These are phyloP conservation scores for Platanthera guangdongensis DNA, from an alignment of 106 monocot genomes.

Conservation along the genomic window DNA sequence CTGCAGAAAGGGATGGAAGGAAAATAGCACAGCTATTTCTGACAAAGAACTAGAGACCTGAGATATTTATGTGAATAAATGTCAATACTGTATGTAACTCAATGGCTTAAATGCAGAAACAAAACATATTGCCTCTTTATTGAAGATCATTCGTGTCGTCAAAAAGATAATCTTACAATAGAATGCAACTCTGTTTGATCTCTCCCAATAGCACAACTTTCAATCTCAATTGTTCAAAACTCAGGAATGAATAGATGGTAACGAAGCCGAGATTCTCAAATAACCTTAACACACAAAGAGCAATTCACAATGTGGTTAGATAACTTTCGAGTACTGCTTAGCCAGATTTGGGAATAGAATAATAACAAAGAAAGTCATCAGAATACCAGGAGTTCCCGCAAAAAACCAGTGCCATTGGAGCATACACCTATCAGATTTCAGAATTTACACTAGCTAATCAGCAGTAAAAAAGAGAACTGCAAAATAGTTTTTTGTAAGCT, in stretches of 20 bases:
- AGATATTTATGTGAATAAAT: neutral
- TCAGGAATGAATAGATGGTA: slow-evolving; percentile 8
- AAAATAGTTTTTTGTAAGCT: slow-evolving; percentile 16
- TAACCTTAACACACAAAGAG: slow-evolving; percentile 14
- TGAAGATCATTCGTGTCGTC: slow-evolving; percentile 12
- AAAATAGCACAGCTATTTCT: neutral
- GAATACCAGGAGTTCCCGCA: slow-evolving; percentile 18
- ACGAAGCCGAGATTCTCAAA: slow-evolving; percentile 12
- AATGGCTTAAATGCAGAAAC: neutral
- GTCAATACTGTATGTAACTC: neutral
- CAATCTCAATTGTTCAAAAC: slow-evolving; percentile 20
- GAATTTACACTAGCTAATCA: slow-evolving; percentile 18
- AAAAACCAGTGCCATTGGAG: slow-evolving; percentile 4
- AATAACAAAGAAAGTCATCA: neutral
- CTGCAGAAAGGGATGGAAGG: neutral
- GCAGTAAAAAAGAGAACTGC: slow-evolving; percentile 15
- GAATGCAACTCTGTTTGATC: slow-evolving; percentile 16
- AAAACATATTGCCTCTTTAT: slow-evolving; percentile 17
- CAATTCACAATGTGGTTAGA: neutral
- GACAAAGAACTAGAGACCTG: neutral
- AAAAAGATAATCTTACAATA: slow-evolving; percentile 45
- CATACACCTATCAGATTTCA: slow-evolving; percentile 9
- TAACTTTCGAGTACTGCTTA: neutral
- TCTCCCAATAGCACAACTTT: slow-evolving; percentile 12
- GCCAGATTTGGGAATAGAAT: neutral